Base-by-base conservation (phyloP, 2,329 filamentous ascomycete species). In the Aplosporella prunicola region DNA sequence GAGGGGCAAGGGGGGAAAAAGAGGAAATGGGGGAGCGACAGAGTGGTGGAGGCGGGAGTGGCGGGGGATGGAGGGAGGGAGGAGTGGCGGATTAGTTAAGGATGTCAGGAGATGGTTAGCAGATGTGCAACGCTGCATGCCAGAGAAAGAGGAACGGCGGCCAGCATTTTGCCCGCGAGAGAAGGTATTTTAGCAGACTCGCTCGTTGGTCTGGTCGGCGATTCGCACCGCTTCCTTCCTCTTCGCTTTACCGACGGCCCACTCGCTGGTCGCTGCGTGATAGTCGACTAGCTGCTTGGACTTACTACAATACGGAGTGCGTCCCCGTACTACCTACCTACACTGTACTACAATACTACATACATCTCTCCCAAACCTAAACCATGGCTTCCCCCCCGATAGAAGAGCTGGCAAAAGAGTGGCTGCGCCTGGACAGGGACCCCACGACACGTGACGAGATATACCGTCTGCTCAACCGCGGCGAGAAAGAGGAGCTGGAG, bases 371-470 rank as follows among this genome's bases (percentile, higher is more conserved):
- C 22, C 22, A 24, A 8, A 8, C 22, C 22, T 8, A 24, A 24
- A 13, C 31, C 43, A 60, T 60, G 57, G 37, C 48, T 26, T 46
- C 51, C 41, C 47, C 56, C 27, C 27, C 43, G 2, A 56, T 62
- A 25, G 54, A 58, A 46, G 51, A 61, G 29, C 56, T 76, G 40
- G 67, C 71, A 38, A 48, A 67, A 45, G 66, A 66, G 56, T 78
- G 74, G 74, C 62, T 78, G n/a, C 60, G 66, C 41, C 66, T 73
- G 47, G 74, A 78, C 52, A 55, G 68, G 51, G 71, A 78, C 52
- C 58, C 64, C 36, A 49, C 52, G 5, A 77, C 74, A 4, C 62
- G 63, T 27, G 57, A 66, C 17, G 72, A 78, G 49, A 76, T 78
- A 41, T 59, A 67, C 44, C 51, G 63, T 14, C 60, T 78, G 18